Conservation (phyloP, 2,329 filamentous ascomycete genomes). For the Nemania abortiva region DNA sequence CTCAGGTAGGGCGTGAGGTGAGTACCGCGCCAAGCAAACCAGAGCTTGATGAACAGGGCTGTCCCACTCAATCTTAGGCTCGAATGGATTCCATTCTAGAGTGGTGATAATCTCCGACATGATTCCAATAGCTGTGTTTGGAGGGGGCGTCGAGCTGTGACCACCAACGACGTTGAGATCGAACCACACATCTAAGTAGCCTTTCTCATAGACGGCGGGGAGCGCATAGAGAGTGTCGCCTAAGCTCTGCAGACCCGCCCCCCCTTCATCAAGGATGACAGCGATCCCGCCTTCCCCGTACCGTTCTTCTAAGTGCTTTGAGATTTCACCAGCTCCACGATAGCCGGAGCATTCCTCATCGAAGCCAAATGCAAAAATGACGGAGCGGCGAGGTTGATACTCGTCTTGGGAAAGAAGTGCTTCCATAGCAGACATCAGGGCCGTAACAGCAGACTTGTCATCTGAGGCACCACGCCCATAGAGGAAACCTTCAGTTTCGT, state of each 20-base stretch:
- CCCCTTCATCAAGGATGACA: conserved; percentile 23
- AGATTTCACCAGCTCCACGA: conserved; percentile 21
- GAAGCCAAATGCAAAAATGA: conserved; percentile 26
- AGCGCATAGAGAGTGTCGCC: conserved; percentile 21
- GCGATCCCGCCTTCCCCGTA: conserved; percentile 19
- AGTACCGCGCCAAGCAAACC: conserved; percentile 23
- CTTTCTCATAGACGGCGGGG: conserved; percentile 26
- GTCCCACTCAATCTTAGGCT: not conserved
- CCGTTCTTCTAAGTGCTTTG: conserved; percentile 15
- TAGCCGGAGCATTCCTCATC: conserved; percentile 25
- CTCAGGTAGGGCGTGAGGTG: conserved; percentile 12
- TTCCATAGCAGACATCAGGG: conserved; percentile 24
- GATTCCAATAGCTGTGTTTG: conserved; percentile 23
- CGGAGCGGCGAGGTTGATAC: conserved; percentile 19
- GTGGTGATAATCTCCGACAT: conserved; percentile 18
- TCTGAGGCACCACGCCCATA: conserved; percentile 25
- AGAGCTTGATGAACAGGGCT: conserved; percentile 24
- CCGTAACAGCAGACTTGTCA: conserved; percentile 20
- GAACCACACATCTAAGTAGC: conserved; percentile 26
- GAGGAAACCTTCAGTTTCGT: conserved; percentile 7
- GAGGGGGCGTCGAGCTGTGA: conserved; percentile 17
- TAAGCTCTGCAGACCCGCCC: conserved; percentile 7
- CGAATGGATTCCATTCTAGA: conserved; percentile 19
- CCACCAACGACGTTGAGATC: conserved; percentile 12
- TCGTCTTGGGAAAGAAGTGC: conserved; percentile 20